Percentiles rank a stretch among this genome's conserved stretches.
Evolutionary conservation across 352 stramenopile genomes (phyloP).

Genomic region (Salisapilia sapeloensis): DNA sequence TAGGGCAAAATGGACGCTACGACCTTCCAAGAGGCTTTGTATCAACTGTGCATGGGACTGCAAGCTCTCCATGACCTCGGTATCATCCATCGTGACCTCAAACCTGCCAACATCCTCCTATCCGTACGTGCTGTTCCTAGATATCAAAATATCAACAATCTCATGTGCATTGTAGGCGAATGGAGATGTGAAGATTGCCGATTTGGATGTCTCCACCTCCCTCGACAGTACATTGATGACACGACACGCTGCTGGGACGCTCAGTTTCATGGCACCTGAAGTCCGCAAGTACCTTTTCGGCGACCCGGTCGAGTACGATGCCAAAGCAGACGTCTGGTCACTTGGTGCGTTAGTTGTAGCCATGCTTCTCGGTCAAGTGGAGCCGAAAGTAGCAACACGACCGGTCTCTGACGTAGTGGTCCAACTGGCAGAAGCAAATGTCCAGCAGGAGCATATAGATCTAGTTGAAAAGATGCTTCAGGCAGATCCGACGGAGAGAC

Average conservation of each 20-base stretch:
- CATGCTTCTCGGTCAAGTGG: conserved; percentile 42
- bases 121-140: conserved; percentile 13
- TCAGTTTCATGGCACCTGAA: conserved; percentile 71
- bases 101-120: conserved; percentile 58
- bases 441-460: conserved; percentile 13
- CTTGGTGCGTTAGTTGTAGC: conserved; percentile 53
- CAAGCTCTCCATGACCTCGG: conserved; percentile 40
- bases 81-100: conserved; percentile 65
- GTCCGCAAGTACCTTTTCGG: conserved; percentile 57
- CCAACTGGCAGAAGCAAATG: conserved; percentile 9
- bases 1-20: conserved; percentile 19
- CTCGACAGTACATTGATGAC: conserved; percentile 56
- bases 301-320: conserved; percentile 48
- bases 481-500: conserved; percentile 14
- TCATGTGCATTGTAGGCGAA: conserved; percentile 19
- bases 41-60: conserved; percentile 50
- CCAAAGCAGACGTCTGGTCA: conserved; percentile 60
- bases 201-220: conserved; percentile 73
- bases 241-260: conserved; percentile 50
- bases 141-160: not conserved
- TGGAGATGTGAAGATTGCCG: conserved; percentile 48
- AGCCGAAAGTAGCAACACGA: conserved; percentile 48
- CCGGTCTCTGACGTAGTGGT: conserved; percentile 51
- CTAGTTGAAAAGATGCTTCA: conserved; percentile 29
- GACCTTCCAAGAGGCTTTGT: conserved; percentile 37